Evolutionary conservation across 2,329 filamentous ascomycete species (phyloP).

Genomic region (Colletotrichum sp.): DNA sequence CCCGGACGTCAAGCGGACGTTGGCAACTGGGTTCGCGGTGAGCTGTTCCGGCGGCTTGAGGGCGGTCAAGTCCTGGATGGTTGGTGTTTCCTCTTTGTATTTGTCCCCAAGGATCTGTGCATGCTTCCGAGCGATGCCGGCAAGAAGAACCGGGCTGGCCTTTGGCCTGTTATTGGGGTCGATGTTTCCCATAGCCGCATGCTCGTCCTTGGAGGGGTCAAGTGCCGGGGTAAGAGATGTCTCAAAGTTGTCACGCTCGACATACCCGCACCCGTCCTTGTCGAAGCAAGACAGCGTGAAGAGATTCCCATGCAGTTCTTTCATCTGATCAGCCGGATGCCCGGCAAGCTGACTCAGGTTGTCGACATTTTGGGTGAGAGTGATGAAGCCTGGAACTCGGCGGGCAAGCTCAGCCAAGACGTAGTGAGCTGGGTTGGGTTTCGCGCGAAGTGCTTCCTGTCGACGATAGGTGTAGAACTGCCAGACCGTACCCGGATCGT

Average conservation of each 20-base stretch:
- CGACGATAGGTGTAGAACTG: slow-evolving; percentile 71
- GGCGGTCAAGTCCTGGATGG: slow-evolving; percentile 3
- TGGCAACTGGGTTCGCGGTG: neutral
- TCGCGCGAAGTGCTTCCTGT: slow-evolving; percentile 66
- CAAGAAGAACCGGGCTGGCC: slow-evolving; percentile 22
- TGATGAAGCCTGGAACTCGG: slow-evolving; percentile 58
- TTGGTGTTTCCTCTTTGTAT: slow-evolving; percentile 35
- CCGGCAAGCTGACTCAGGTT: slow-evolving; percentile 60
- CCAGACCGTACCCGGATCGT: slow-evolving; percentile 70
- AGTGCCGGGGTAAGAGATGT: slow-evolving; percentile 70
- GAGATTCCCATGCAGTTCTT: slow-evolving; percentile 53
- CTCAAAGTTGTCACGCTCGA: slow-evolving; percentile 59
- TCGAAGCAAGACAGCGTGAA: slow-evolving; percentile 38
- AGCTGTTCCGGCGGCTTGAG: slow-evolving; percentile 3
- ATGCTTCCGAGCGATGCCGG: slow-evolving; percentile 37
- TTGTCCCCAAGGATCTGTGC: slow-evolving; percentile 62
- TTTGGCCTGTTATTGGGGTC: slow-evolving; percentile 6
- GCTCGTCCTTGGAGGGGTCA: slow-evolving; percentile 52
- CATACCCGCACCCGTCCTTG: slow-evolving; percentile 60
- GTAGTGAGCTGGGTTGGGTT: slow-evolving; percentile 69
- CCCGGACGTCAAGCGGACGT: slow-evolving; percentile 41
- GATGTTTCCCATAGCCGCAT: slow-evolving; percentile 19
- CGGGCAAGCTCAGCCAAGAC: slow-evolving; percentile 67
- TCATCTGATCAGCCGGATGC: slow-evolving; percentile 61
- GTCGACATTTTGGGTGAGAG: slow-evolving; percentile 72